Conservation (phyloP, 352 stramenopile species). For the Peronospora tabacina region DNA sequence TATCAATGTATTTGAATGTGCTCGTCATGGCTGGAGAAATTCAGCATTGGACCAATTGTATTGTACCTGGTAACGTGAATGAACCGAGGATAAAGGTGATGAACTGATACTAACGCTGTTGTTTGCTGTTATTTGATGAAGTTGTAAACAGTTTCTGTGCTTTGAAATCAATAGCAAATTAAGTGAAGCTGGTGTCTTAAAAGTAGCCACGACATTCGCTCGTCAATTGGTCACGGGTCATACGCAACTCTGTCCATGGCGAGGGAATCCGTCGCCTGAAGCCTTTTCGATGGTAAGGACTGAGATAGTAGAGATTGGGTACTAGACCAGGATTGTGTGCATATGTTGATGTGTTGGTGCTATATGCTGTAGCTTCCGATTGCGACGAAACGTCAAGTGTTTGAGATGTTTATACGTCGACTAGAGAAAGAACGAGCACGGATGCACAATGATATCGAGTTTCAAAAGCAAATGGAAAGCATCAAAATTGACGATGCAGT, state of each 20-base stretch:
- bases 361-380: slow-evolving; percentile 27
- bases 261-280: slow-evolving; percentile 43
- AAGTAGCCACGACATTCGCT: slow-evolving; percentile 36
- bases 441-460: slow-evolving; percentile 12
- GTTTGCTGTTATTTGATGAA: slow-evolving; percentile 12
- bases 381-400: slow-evolving; percentile 26
- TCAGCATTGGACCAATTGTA: slow-evolving; percentile 34
- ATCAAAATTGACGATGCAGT: slow-evolving; percentile 14
- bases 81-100: background rate
- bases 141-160: slow-evolving; percentile 43
- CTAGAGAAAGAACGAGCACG: slow-evolving; percentile 8
- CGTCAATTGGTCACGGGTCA: slow-evolving; percentile 36
- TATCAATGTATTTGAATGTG: slow-evolving; percentile 41
- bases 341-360: slow-evolving; percentile 1
- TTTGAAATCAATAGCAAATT: slow-evolving; percentile 45
- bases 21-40: slow-evolving; percentile 51
- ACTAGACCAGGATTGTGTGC: too few relatives aligned
- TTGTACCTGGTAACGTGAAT: slow-evolving; percentile 29
- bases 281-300: slow-evolving; percentile 44
- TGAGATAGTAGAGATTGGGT: background rate
- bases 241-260: slow-evolving; percentile 47
- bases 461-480: slow-evolving; percentile 15
- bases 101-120: slow-evolving; percentile 6
- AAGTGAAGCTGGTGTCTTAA: slow-evolving; percentile 31
- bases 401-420: slow-evolving; percentile 22